Percentiles rank a stretch among this genome's conserved stretches.
phyloP scores from a whole-genome alignment of 2,329 filamentous ascomycete species.

The Phyllosticta citrichinensis region DNA sequence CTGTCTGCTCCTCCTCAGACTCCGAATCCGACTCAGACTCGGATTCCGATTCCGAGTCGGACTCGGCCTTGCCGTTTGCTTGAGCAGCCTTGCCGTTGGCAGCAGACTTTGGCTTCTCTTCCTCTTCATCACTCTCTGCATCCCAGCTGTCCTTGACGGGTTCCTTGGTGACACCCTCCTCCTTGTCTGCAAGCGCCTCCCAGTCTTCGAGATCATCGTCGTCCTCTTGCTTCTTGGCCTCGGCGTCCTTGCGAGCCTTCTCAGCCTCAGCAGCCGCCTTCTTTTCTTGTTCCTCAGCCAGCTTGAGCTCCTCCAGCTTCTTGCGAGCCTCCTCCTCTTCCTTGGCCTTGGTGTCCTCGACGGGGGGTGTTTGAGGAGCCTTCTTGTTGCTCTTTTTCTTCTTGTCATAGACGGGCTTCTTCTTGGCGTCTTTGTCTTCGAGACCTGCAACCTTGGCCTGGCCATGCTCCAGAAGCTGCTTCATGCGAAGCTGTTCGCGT shows the following conservation, averaged over 20 bases:
- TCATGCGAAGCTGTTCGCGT: slow-evolving; percentile 65
- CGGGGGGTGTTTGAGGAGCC: slow-evolving; percentile 14
- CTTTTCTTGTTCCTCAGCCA: slow-evolving; percentile 57
- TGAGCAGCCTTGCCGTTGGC: slow-evolving; percentile 24
- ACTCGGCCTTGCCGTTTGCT: slow-evolving; percentile 21
- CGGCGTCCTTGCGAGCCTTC: slow-evolving; percentile 57
- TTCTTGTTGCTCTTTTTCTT: slow-evolving; percentile 60
- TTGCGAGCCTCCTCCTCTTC: slow-evolving; percentile 46
- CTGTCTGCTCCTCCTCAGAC: slow-evolving; percentile 65
- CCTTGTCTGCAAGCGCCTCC: slow-evolving; percentile 68
- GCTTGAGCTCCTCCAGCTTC: slow-evolving; percentile 44
- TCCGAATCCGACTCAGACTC: slow-evolving; percentile 46
- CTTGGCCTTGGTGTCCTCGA: slow-evolving; percentile 41
- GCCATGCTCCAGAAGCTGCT: slow-evolving; percentile 75
- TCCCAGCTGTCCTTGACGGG: slow-evolving; percentile 95
- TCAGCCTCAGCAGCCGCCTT: slow-evolving; percentile 65
- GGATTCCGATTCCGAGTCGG: slow-evolving; percentile 40
- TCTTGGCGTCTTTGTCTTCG: slow-evolving; percentile 58
- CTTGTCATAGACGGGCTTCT: slow-evolving; percentile 64
- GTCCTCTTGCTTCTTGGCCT: slow-evolving; percentile 55
- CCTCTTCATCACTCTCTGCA: slow-evolving; percentile 67
- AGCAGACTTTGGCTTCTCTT: slow-evolving; percentile 31
- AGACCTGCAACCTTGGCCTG: slow-evolving; percentile 48
- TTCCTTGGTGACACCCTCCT: slow-evolving; percentile 72
- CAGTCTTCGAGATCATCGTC: slow-evolving; percentile 68